Base-by-base conservation (phyloP, 371 early-diverging fungal genomes). In the Mucor sp. region DNA sequence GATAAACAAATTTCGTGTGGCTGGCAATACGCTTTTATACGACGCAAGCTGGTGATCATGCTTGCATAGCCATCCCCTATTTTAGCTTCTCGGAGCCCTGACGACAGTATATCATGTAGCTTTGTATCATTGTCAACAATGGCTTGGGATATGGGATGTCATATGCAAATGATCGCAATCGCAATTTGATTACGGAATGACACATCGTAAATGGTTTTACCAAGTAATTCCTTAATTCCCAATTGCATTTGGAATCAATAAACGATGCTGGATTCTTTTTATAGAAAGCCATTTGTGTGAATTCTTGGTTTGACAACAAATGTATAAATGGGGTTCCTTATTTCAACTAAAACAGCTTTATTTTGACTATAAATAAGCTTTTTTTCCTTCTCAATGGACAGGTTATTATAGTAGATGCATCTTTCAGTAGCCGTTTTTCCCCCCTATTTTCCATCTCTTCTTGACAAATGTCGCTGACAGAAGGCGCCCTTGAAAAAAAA, bases 1-100 rank as follows among this genome's bases (percentile, higher is more conserved):
- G 15, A 53, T 14, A 53, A 53, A 53, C 53, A 53, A 53, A 25
- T 14, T 53, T 53, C 53, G 53, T 53, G 53, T 53, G 53, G 53
- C 53, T 53, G 53, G 53, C 53, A 53, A 25, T 27, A 53, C 5
- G 41, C 41, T 41, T 8, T 41, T 17, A 12, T 15, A 27, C 8
- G 14, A 53, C 27, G 53, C 53, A 53, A 27, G 4, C 27, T 53
- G 53, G 23, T 53, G 53, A 53, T 27, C 27, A 53, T 7, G 25
- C 25, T 48, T 53, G 53, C 53, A 53, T 53, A 14, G 14, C 15
- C 11, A 25, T 25, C n/a, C 21, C n/a, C 21, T 21, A 21, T 19
- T 19, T 8, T 19, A 47, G 11, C 21, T 8, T 47, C 47, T 19
- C 8, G 11, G n/a, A 11, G 4, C 17, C 21, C 21, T 21, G 19